Evolutionary conservation across 352 stramenopile species (phyloP), one percentile per base, ranked within the genome.

Genomic region (Phytopythium sindhum): DNA sequence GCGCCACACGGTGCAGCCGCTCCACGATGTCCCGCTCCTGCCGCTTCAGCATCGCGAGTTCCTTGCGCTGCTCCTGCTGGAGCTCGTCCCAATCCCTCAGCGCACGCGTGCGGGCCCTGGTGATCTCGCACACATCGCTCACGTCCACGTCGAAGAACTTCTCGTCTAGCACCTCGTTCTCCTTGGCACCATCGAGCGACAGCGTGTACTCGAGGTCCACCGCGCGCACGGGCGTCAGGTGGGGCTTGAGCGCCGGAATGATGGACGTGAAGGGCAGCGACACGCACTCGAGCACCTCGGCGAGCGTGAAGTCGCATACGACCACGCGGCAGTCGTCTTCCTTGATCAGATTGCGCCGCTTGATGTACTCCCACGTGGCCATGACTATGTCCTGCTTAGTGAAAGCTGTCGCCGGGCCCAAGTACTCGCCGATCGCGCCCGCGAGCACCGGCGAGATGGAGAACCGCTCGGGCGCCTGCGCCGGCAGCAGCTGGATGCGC

Each of bases 301-400:
- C 42, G 52, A 92, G 69, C 56, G 70, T 76, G 0, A 74, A 66
- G 45, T 92, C 84, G 56, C 81, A 90, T 19, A 84, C 60, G 37
- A 88, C 78, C 31, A 92, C 78, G 24, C 84, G 80, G 56, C 81
- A 92, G 69, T 92, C 84, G 61, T 92, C 84, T n/a, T 83, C 76
- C 60, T 93, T 91, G 70, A 93, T 91, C 33, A 91, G 72, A 55
- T 91, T 86, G 31, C 67, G 69, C 50, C 73, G 67, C 63, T 93
- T 91, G 66, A 91, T 87, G 70, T 91, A 93, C 64, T 89, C 74
- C 84, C 84, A 93, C 57, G 74, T 78, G 14, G 78, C 84, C 74
- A 93, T 72, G 56, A 93, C 65, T 44, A 93, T 88, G 66, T 86
- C 77, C 37, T 84, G 77, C 69, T 91, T 93, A 39, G 72, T 87